These are phyloP conservation scores for Escovopsis weberi DNA, from an alignment of 2,329 filamentous ascomycete genomes.

Conservation along the genomic window DNA sequence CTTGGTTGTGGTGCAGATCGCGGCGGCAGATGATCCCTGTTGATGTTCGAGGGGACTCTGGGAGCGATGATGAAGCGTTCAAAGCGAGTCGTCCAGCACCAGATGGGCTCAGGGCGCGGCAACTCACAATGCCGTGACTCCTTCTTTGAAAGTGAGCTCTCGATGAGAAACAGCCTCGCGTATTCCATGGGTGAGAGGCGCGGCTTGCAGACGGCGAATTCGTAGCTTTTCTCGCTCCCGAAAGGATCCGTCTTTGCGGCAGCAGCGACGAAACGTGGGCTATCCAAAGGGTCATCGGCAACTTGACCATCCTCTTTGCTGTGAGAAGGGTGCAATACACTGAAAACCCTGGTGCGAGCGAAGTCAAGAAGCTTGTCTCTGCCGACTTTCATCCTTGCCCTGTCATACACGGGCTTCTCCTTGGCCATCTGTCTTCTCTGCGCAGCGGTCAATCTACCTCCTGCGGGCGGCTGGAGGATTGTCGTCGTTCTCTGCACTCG, in stretches of 20 bases:
- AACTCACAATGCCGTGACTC: constrained; percentile 15
- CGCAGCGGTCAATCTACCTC: too few relatives aligned
- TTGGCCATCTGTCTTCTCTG: too few relatives aligned
- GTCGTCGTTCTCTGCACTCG: too few relatives aligned
- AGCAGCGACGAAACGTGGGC: too few relatives aligned
- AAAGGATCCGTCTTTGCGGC: neutral
- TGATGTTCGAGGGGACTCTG: constrained; percentile 15
- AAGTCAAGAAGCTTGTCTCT: too few relatives aligned
- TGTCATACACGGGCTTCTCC: too few relatives aligned
- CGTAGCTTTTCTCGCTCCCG: neutral
- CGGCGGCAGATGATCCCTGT: neutral
- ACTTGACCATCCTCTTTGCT: neutral
- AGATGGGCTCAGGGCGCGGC: constrained; percentile 14
- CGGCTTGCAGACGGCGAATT: constrained; percentile 11
- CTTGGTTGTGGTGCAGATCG: neutral
- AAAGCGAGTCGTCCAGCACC: constrained; percentile 20
- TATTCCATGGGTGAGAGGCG: constrained; percentile 28
- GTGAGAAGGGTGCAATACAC: too few relatives aligned
- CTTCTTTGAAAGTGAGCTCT: constrained; percentile 15
- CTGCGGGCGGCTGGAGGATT: too few relatives aligned
- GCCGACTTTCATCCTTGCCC: too few relatives aligned
- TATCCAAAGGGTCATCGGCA: too few relatives aligned
- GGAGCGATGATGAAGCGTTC: constrained; percentile 25
- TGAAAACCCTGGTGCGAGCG: too few relatives aligned
- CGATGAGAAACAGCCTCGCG: constrained; percentile 19